Conservation (phyloP, 345 rosid species). For the Nasturtium officinale region DNA sequence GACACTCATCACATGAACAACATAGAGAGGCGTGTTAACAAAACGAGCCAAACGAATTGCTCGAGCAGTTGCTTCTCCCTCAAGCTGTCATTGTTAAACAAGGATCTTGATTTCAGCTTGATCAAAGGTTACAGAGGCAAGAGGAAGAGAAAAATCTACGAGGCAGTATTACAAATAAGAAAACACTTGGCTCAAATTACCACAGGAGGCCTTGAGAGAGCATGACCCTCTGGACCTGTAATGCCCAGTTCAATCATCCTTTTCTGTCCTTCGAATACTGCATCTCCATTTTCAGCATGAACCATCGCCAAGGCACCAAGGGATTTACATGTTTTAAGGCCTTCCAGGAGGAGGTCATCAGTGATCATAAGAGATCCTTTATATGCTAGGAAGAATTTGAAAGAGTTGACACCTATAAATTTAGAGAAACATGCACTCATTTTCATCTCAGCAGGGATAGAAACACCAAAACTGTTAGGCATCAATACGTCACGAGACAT, state of each 20-base stretch:
- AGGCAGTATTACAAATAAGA: background rate
- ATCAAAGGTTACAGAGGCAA: conserved; percentile 12
- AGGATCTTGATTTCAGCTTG: conserved; percentile 20
- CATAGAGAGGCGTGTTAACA: conserved; percentile 91
- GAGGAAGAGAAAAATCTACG: background rate
- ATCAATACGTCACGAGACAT: conserved; percentile 2
- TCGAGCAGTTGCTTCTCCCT: conserved; percentile 95
- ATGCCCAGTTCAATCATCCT: conserved; percentile 93
- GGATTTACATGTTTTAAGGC: conserved; percentile 82
- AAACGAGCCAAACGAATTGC: conserved; percentile 90
- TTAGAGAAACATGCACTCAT: conserved; percentile 11
- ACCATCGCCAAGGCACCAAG: conserved; percentile 99
- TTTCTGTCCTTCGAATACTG: conserved; percentile 89
- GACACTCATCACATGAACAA: conserved; percentile 98
- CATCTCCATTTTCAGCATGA: conserved; percentile 99
- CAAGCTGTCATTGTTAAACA: conserved; percentile 61
- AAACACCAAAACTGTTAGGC: conserved; percentile 4
- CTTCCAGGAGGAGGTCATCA: conserved; percentile 85
- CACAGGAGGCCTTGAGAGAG: conserved; percentile 91
- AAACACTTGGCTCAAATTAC: conserved; percentile 47
- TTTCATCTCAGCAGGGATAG: background rate
- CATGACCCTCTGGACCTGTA: conserved; percentile 97
- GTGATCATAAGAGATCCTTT: conserved; percentile 82
- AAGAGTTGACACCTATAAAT: conserved; percentile 87
- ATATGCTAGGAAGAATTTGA: conserved; percentile 95